Percentiles rank a stretch among this genome's conserved stretches.
Conservation (phyloP, 495 filamentous ascomycete genomes). For the Aspergillus affinis region DNA sequence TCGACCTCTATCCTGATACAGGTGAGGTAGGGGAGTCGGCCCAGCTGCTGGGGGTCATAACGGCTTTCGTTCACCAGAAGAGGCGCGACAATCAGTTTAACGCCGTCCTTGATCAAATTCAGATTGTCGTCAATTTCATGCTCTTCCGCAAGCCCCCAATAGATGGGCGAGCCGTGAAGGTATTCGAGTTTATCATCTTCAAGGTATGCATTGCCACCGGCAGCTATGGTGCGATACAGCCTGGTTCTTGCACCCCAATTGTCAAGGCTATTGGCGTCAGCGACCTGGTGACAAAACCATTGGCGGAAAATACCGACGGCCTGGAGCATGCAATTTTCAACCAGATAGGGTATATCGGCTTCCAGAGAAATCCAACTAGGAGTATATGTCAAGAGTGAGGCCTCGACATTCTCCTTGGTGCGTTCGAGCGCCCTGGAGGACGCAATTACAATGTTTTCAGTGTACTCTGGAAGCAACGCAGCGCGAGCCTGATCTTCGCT, state of each 20-base stretch:
- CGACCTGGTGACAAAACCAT: not conserved
- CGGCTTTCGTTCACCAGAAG: constrained; percentile 23
- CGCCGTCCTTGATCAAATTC: constrained; percentile 40
- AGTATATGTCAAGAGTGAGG: not conserved
- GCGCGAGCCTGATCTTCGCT: not conserved
- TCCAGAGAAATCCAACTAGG: no score
- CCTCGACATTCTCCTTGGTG: not conserved
- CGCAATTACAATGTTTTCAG: not conserved
- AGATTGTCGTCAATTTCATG: constrained; percentile 42
- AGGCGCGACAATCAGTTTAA: constrained; percentile 20
- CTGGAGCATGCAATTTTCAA: not conserved
- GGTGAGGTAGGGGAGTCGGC: constrained; percentile 34
- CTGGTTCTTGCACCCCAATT: constrained; percentile 30
- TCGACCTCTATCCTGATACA: constrained; percentile 28
- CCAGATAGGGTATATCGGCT: not conserved
- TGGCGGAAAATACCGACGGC: not conserved
- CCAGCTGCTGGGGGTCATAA: constrained; percentile 18
- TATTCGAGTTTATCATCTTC: constrained; percentile 1
- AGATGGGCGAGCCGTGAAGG: constrained; percentile 21
- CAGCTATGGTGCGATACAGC: constrained; percentile 32
- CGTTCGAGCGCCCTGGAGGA: no score
- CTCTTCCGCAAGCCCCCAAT: constrained; percentile 24
- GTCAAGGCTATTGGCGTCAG: constrained; percentile 8
- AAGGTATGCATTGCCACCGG: constrained; percentile 24
- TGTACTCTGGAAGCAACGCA: not conserved